Percentiles rank a stretch among this genome's conserved stretches.
Conservation (phyloP, 2,329 filamentous ascomycete species). For the Fusarium secorum region DNA sequence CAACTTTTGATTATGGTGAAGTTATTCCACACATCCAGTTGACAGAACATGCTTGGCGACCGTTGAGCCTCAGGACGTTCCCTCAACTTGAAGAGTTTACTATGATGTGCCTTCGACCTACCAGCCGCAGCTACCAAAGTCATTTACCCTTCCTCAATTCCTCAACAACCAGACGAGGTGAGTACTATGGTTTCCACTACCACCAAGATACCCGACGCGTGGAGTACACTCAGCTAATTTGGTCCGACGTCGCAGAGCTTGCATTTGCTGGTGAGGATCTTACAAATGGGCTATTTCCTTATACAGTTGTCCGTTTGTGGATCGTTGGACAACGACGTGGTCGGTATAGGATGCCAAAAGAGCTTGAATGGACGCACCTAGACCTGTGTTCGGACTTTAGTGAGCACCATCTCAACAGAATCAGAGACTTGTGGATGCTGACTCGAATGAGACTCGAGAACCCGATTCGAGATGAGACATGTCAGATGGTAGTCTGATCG, state of each 20-base stretch:
- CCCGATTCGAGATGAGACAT: background rate
- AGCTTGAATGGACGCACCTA: conserved; percentile 16
- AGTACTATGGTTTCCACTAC: conserved; percentile 34
- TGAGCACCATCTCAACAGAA: background rate
- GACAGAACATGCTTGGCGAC: background rate
- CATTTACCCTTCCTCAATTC: background rate
- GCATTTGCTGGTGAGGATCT: background rate
- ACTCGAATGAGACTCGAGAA: conserved; percentile 6
- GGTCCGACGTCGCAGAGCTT: conserved; percentile 5
- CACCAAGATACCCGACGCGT: background rate
- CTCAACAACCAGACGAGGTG: background rate
- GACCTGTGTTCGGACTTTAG: background rate
- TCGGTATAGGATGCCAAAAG: background rate
- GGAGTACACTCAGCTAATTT: conserved; percentile 12
- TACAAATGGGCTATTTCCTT: background rate
- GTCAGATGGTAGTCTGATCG: background rate
- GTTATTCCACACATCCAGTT: background rate
- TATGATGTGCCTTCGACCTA: conserved; percentile 1
- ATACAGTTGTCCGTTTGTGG: conserved; percentile 14
- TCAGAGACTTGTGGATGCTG: conserved; percentile 10
- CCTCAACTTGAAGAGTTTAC: conserved; percentile 19
- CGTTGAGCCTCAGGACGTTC: background rate
- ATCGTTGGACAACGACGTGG: conserved; percentile 6
- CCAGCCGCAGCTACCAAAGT: background rate
- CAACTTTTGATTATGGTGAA: background rate